Evolutionary conservation across 169 alveolate species (phyloP), one percentile per base, ranked within the genome.

Genomic region (Babesia gibsoni): DNA sequence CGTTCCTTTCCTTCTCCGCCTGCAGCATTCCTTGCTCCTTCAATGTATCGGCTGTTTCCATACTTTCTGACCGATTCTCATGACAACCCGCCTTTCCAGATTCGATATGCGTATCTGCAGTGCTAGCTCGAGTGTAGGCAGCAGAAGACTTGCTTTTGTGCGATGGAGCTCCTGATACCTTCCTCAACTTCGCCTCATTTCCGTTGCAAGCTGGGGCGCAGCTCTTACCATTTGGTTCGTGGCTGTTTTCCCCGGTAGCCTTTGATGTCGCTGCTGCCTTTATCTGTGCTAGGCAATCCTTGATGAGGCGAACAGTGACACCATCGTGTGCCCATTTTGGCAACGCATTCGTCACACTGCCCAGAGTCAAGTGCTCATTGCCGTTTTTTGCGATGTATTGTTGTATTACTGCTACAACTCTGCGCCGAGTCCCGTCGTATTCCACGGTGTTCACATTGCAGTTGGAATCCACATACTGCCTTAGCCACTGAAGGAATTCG

Each of bases 401-500:
- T 16, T 72, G 63, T 29, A 70, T 49, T 33, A 66, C 82, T 42
- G 69, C 75, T 46, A 52, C 58, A 9, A 61, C 88, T 22, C 88
- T 83, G 58, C 75, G 56, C n/a, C 77, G 84, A 35, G 68, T 64
- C 20, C 70, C 79, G 52, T 77, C 72, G 45, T 74, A 82, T 68
- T 56, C 57, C 22, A 54, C 84, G 33, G 90, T 84, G 49, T 91
- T 92, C 22, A 87, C 89, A 32, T 88, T 91, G 22, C 89, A 79
- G 36, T 90, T 83, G 22, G 93, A 73, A 64, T 92, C 97, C 84
- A 88, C 95, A 86, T 89, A 94, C n/a, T 97, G 93, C 82, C 96
- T 95, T 73, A 97, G 72, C 99, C 99, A 97, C 84, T 97, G 98
- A 37, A 94, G 78, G 80, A 97, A 94, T 82, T 96, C 99, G 49